A percentile compares a stretch with the other conserved stretches of the same genome.
Conservation (phyloP, 768 basidiomycete species). For the Mycena vitilis region DNA sequence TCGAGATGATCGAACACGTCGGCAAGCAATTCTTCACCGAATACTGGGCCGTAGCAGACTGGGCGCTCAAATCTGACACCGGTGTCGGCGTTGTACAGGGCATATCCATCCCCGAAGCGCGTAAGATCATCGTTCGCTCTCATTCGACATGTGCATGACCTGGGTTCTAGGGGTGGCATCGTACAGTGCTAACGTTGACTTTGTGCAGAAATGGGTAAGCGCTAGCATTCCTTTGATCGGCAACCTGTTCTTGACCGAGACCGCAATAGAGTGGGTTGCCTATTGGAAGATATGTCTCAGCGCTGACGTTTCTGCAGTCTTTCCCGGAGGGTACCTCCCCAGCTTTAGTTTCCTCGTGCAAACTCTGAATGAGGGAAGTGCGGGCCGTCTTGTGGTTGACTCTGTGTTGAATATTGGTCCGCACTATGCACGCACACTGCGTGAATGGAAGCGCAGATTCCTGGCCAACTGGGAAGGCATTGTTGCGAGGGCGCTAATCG, state of each 20-base stretch:
- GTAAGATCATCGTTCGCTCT: constrained; percentile 41
- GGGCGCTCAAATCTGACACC: constrained; percentile 55
- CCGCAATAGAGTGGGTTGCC: constrained; percentile 17
- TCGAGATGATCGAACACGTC: constrained; percentile 72
- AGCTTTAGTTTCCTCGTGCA: constrained; percentile 57
- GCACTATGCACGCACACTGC: constrained; percentile 68
- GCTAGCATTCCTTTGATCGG: neutral
- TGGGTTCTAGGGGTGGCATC: constrained; percentile 45
- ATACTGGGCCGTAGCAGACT: constrained; percentile 62
- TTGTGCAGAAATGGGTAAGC: constrained; percentile 65
- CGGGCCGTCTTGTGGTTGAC: constrained; percentile 61
- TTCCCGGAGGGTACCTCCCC: constrained; percentile 69
- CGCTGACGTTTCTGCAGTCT: constrained; percentile 48
- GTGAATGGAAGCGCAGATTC: constrained; percentile 66
- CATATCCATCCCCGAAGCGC: constrained; percentile 65
- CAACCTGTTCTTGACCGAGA: neutral
- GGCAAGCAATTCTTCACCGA: constrained; percentile 60
- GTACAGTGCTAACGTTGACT: constrained; percentile 58
- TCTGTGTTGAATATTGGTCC: constrained; percentile 67
- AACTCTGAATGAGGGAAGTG: constrained; percentile 53
- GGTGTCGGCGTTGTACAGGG: constrained; percentile 67
- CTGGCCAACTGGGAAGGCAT: constrained; percentile 54
- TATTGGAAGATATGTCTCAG: neutral
- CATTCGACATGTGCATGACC: neutral
- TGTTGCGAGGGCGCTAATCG: constrained; percentile 56